Evolutionary conservation across 2,329 filamentous ascomycete species (phyloP).

Genomic region (Diaporthe ampelina): DNA sequence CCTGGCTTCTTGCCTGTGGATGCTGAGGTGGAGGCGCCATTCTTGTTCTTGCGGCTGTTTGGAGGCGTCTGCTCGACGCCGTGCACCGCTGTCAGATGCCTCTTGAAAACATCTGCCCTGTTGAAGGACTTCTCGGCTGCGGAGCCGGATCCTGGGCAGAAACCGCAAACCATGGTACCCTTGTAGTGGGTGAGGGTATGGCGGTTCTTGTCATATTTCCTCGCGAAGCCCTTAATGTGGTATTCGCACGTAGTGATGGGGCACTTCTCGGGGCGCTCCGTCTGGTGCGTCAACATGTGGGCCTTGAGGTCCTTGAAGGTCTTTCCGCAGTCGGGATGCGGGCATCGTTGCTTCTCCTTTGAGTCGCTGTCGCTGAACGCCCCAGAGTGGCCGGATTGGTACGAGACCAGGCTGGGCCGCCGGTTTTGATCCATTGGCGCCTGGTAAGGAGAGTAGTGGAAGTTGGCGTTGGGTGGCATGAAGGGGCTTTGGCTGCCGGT

Average conservation of each 20-base stretch:
- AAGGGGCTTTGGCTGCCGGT: conserved; percentile 77
- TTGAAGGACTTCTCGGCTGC: conserved; percentile 96
- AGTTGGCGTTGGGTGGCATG: conserved; percentile 53
- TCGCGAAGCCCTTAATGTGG: conserved; percentile 90
- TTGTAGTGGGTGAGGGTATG: conserved; percentile 97
- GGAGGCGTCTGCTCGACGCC: conserved; percentile 93
- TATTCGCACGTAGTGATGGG: conserved; percentile 94
- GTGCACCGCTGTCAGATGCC: conserved; percentile 90
- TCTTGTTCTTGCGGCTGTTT: conserved; percentile 84
- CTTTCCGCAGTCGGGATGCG: conserved; percentile 86
- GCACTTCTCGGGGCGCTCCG: conserved; percentile 92
- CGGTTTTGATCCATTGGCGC: conserved; percentile 64
- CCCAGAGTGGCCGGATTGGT: conserved; percentile 73
- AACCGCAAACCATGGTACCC: conserved; percentile 96
- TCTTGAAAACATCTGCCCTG: conserved; percentile 95
- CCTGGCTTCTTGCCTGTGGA: conserved; percentile 71
- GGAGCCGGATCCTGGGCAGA: conserved; percentile 90
- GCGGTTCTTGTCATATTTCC: conserved; percentile 97
- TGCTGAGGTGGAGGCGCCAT: conserved; percentile 49
- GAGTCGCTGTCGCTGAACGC: conserved; percentile 73
- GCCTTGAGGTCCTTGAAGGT: conserved; percentile 93
- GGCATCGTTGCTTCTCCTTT: conserved; percentile 81
- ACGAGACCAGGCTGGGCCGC: conserved; percentile 78
- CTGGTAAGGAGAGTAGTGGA: conserved; percentile 68
- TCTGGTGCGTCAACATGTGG: conserved; percentile 94